These are phyloP conservation scores for Sutorius australiensis DNA, from an alignment of 768 basidiomycete genomes.

Conservation along the genomic window DNA sequence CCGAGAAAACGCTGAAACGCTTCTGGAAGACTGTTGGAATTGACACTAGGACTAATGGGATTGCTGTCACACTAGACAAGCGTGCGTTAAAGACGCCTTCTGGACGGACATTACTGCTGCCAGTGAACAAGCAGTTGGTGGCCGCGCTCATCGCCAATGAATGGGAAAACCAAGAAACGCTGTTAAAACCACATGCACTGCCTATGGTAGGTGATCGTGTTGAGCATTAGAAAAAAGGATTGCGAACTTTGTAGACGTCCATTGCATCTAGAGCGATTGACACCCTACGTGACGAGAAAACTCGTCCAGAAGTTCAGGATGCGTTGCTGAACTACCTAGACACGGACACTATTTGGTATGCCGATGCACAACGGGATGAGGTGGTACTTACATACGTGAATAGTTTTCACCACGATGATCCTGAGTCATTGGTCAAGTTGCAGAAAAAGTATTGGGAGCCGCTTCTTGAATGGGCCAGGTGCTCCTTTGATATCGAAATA, in stretches of 20 bases:
- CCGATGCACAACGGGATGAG: neutral
- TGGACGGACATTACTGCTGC: conserved; percentile 73
- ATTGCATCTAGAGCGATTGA: conserved; percentile 89
- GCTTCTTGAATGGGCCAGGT: conserved; percentile 71
- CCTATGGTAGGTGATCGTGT: conserved; percentile 63
- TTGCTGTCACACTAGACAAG: conserved; percentile 73
- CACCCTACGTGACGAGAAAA: conserved; percentile 53
- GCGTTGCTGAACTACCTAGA: conserved; percentile 82
- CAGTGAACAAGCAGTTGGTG: conserved; percentile 62
- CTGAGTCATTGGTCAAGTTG: conserved; percentile 67
- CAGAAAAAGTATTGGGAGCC: conserved; percentile 89
- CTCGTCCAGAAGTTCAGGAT: conserved; percentile 58
- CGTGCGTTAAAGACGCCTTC: conserved; percentile 84
- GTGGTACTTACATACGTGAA: neutral
- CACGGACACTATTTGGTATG: conserved; percentile 90
- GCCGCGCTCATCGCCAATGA: conserved; percentile 89
- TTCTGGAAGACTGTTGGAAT: conserved; percentile 95
- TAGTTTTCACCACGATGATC: conserved; percentile 82
- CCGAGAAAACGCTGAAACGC: conserved; percentile 79
- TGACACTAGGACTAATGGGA: conserved; percentile 48
- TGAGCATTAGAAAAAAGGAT: neutral
- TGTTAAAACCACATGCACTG: conserved; percentile 86
- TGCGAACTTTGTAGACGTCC: conserved; percentile 63
- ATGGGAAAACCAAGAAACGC: conserved; percentile 89
- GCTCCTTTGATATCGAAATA: conserved; percentile 65